Evolutionary conservation across 257 asterid species (phyloP), one percentile per base, ranked within the genome.

Genomic region (Craterostigma plantagineum): DNA sequence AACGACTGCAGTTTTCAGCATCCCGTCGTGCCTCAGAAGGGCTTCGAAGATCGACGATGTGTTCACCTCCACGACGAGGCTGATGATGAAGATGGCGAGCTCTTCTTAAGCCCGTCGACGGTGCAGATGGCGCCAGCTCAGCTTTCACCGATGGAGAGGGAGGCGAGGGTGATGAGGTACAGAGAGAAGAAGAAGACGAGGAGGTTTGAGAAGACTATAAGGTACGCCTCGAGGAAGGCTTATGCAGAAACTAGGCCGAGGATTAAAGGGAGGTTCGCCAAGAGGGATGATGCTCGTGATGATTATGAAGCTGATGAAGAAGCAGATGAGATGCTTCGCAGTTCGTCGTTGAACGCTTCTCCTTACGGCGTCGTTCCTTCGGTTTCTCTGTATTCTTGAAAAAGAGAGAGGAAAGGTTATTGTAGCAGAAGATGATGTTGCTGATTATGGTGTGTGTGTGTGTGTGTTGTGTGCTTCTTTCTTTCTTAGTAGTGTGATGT

Each of bases 141-240:
- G 57, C 83, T 76, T 3, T 59, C 62, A 42, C 72, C 72, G 7
- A 55, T 65, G 71, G 91, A 79, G 40, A 69, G 93, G 51, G 93
- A 76, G 38, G 93, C 95, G 0, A 61, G 93, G 43, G 93, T 83
- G 12, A 16, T 76, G 30, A 69, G 95, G 59, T 83, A 79, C 63
- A 58, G 83, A 48, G 95, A 83, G 75, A 83, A 83, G 75, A 83
- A 83, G 65, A 83, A 76, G 68, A 68, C 54, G 4, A 61, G 95
- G 16, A 83, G 63, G 48, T 83, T 83, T 39, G 95, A 79, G 59
- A 83, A 79, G 68, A 76, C 91, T 10, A 83, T 83, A 4, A 44
- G 95, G 53, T 83, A 83, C 14, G 95, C 95, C 0, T 79, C 95
- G 3, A 55, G 95, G 53, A 83, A 83, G 61, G 95, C 95, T 4